Evolutionary conservation across 2,329 filamentous ascomycete species (phyloP).

Genomic region (Aspergillus pseudoterreus): DNA sequence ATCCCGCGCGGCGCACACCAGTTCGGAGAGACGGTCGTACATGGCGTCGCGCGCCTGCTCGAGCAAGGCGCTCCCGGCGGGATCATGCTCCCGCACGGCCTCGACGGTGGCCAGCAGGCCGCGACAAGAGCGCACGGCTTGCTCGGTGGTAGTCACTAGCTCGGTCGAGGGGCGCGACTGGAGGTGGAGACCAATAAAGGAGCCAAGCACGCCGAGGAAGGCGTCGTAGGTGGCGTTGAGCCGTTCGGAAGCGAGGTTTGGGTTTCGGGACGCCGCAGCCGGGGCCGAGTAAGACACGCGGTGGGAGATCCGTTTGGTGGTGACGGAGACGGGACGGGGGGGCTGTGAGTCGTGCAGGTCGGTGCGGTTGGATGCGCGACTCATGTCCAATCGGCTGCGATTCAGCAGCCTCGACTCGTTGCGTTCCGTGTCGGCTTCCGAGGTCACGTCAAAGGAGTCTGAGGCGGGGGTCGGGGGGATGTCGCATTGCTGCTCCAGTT

Average conservation of each 20-base stretch:
- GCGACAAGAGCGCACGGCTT: constrained; percentile 77
- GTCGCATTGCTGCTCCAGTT: constrained; percentile 33
- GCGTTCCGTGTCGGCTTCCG: constrained; percentile 26
- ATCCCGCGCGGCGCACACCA: constrained; percentile 77
- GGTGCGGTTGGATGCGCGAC: constrained; percentile 24
- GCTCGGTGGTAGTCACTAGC: constrained; percentile 74
- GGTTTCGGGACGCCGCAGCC: constrained; percentile 59
- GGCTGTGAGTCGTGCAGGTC: constrained; percentile 24
- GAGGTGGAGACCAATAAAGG: constrained; percentile 88
- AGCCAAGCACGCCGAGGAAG: constrained; percentile 85
- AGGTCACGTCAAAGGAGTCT: constrained; percentile 32
- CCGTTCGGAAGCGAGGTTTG: constrained; percentile 77
- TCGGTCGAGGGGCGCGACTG: constrained; percentile 89
- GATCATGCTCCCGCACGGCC: constrained; percentile 74
- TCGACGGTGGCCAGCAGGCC: constrained; percentile 77
- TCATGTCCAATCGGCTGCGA: constrained; percentile 27
- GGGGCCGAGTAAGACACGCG: constrained; percentile 72
- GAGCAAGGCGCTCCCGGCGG: constrained; percentile 62
- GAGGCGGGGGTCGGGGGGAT: constrained; percentile 37
- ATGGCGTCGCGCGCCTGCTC: constrained; percentile 69
- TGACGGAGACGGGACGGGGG: constrained; percentile 30
- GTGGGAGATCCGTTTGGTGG: constrained; percentile 58
- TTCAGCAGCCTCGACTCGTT: constrained; percentile 32
- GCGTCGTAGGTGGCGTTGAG: constrained; percentile 77
- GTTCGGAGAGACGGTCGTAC: constrained; percentile 73